Evolutionary conservation across 441 rosid species (phyloP).

Genomic region (Aleurites moluccanus): DNA sequence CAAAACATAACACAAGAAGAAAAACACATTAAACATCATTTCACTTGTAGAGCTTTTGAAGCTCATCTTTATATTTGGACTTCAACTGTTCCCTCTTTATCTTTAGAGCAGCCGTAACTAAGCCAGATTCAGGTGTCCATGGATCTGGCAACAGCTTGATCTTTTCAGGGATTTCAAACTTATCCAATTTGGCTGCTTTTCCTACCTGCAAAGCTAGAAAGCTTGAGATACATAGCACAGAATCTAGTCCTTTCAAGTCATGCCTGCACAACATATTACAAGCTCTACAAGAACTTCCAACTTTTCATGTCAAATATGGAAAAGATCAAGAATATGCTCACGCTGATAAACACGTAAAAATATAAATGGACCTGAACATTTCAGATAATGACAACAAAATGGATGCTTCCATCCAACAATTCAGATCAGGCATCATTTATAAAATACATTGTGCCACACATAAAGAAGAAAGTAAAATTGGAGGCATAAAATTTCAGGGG

Average conservation of each 20-base stretch:
- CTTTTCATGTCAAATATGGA: neutral
- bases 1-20: conserved; percentile 3
- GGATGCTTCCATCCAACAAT: neutral
- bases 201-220: conserved; percentile 49
- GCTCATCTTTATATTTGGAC: conserved; percentile 65
- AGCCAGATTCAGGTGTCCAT: conserved; percentile 88
- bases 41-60: conserved; percentile 58
- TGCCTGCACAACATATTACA: conserved; percentile 2
- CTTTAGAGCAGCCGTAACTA: conserved; percentile 86
- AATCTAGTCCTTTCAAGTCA: neutral
- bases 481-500: neutral
- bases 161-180: conserved; percentile 78
- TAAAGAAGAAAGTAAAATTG: neutral
- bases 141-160: conserved; percentile 70
- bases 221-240: neutral
- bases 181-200: conserved; percentile 62
- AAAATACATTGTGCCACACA: neutral
- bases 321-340: neutral
- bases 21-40: neutral
- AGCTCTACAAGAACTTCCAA: neutral
- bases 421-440: neutral
- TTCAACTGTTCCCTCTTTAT: conserved; percentile 82
- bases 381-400: neutral
- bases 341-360: neutral
- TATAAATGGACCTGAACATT: neutral